Evolutionary conservation across 1,284 basidiomycete species (phyloP), one percentile per base, ranked within the genome.

Genomic region (Ustilago sp.): DNA sequence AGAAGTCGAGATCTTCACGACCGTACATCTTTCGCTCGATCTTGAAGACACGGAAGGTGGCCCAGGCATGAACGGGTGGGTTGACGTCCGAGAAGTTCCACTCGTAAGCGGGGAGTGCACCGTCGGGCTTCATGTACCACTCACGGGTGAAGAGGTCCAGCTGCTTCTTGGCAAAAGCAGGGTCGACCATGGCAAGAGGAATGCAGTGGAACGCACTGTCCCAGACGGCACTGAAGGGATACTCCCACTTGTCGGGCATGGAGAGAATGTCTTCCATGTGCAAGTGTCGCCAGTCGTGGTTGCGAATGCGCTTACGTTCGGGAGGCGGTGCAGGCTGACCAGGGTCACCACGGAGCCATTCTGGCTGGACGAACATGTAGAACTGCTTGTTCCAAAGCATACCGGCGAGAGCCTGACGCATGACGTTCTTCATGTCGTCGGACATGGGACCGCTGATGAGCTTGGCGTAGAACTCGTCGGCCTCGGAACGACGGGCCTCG

Each of bases 231-330:
- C 77, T 79, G 70, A 80, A 80, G 17, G 84, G 84, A 58, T 83
- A 82, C 87, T 99, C 96, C 96, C 96, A 98, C 91, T 98, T 98
- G 88, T 98, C 96, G 9, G 96, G 96, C 96, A 99, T 98, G 9
- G 95, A 97, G 52, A 99, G 89, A 75, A 99, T 91, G 86, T 99
- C 96, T 69, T 94, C 93, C 74, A 95, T 92, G 86, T 98, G 92
- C 88, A 99, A 89, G 87, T 99, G 96, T 73, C 91, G 92, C 71
- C 69, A 60, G 79, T 87, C 94, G 87, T 89, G 89, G 87, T 98
- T 99, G 72, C 95, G 89, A 67, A 96, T 89, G 80, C 89, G 89
- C 87, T 95, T 95, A 74, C 96, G 90, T 84, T 93, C 93, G 0
- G 93, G 91, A 15, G 96, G 96, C 2, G 96, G 96, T 17, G 94